These are phyloP conservation scores for Diaporthe sp. DNA, from an alignment of 2,329 filamentous ascomycete genomes.

Conservation along the genomic window DNA sequence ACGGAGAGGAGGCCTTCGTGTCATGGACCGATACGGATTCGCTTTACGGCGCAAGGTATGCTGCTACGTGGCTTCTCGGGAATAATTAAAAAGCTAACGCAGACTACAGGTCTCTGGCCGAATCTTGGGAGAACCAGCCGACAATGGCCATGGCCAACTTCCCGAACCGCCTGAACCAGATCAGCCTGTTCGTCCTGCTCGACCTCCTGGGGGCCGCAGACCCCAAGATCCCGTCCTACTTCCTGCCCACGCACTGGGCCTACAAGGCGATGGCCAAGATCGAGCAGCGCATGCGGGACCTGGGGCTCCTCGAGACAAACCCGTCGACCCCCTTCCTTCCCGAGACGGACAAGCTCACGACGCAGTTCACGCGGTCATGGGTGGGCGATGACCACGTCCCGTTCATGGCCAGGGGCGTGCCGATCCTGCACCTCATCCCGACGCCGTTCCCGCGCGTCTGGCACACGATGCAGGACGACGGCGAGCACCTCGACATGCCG, in stretches of 20 bases:
- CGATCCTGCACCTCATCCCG: slow-evolving; percentile 91
- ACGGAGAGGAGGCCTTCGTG: slow-evolving; percentile 94
- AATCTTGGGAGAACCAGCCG: slow-evolving; percentile 79
- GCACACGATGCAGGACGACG: slow-evolving; percentile 89
- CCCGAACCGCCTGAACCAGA: slow-evolving; percentile 80
- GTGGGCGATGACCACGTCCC: slow-evolving; percentile 93
- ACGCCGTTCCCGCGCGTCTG: slow-evolving; percentile 85
- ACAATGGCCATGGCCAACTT: slow-evolving; percentile 82
- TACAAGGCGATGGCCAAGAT: slow-evolving; percentile 70
- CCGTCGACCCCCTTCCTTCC: slow-evolving; percentile 71
- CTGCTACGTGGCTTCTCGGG: slow-evolving; percentile 1
- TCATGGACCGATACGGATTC: slow-evolving; percentile 86
- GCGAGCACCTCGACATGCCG: slow-evolving; percentile 82
- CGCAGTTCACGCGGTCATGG: slow-evolving; percentile 62
- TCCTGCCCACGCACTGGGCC: slow-evolving; percentile 76
- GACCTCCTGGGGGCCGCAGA: slow-evolving; percentile 70
- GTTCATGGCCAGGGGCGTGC: slow-evolving; percentile 88
- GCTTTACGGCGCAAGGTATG: slow-evolving; percentile 86
- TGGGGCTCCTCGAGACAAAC: slow-evolving; percentile 63
- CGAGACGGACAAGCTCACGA: slow-evolving; percentile 67
- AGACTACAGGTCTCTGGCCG: slow-evolving; percentile 73
- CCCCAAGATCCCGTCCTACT: slow-evolving; percentile 74
- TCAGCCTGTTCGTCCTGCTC: slow-evolving; percentile 74
- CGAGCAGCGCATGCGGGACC: slow-evolving; percentile 68
- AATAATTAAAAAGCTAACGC: background rate